Base-by-base conservation (phyloP, 2,329 filamentous ascomycete species). In the Ceratocystis ficicola region DNA sequence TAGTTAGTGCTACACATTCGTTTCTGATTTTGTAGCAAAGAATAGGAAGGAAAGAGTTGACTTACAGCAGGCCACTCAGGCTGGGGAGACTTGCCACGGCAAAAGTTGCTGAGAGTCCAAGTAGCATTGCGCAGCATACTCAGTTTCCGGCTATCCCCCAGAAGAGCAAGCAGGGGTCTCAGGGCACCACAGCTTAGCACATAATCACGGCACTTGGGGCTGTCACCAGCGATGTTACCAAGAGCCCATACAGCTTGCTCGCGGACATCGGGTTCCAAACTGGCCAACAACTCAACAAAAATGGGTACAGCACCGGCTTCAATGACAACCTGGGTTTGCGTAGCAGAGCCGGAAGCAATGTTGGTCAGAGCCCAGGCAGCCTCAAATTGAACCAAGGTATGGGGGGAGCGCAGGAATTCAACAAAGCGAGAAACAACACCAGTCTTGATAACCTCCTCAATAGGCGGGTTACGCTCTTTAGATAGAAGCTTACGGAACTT, bases 51-150 rank as follows among this genome's bases (percentile, higher is more conserved):
- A 66, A 67, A 20, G 30, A 44, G 30, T 50, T 57, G 55, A 82
- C 90, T 77, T 82, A 96, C 91, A 46, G 90, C 96, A 74, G 86
- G 85, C 94, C 94, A 99, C 75, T 99, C 94, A 60, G 94, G 94
- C 80, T 99, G 94, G 63, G 94, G 94, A 7, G 93, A 96, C 85
- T 99, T 99, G 78, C 94, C 94, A 81, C 94, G 90, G 81, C 94
- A 99, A 80, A 99, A 99, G 82, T 99, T 99, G 83, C 94, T 97
- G 66, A 99, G 81, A 57, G 94, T 99, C 94, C 94, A 99, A 28
- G 94, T 99, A 44, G 94, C 94, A 75, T 99, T 99, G 71, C 94
- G 85, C 64, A 99, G 86, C 94, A 99, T 99, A 83, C 92, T 97
- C 67, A 99, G 81, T 83, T 99, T 99, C 73, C 94, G 91, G 80